Evolutionary conservation across 306 rosid genomes (phyloP), one percentile per base, ranked within the genome.

Genomic region (Heteromeles arbutifolia): DNA sequence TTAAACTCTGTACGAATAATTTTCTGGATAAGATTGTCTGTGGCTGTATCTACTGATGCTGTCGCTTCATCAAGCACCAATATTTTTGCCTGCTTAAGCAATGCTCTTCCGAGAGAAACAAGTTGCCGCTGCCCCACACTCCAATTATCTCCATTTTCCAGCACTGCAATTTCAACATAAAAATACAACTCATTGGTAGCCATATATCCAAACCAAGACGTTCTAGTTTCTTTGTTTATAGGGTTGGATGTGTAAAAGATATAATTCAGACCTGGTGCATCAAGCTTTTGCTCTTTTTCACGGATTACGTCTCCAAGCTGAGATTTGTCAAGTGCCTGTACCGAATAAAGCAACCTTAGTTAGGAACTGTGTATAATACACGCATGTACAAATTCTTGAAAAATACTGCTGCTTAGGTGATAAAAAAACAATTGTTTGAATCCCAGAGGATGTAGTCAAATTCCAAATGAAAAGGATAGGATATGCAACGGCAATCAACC

Each of bases 131-230:
- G 99, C 52, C 99, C 99, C 68, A 92, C 97, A 74, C 99, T 95
- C 99, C 99, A 95, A 68, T 95, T 95, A 79, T 95, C 99, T 79
- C 99, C 99, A 95, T 90, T 95, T 84, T 96, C 99, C n/a, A 92
- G 84, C 79, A 96, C 99, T 96, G 93, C 74, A 79, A 59, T 68
- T 81, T 82, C 44, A 76, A 73, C 66, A 64, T 59, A 25, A 61
- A 29, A 65, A 77, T 75, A 19, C 72, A 53, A 78, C 73, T 13
- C 31, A 57, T 9, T 25, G 65, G 24, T 24, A 70, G 66, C 78
- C 32, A 57, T 74, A 54, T 77, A 66, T 37, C 52, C 41, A 45
- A 68, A 65, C 50, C 4, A 31, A 41, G 25, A 37, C 44, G 39
- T 44, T 62, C 61, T 43, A 3, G 3, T 50, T 77, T 57, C 41